A percentile compares a stretch with the other conserved stretches of the same genome.
Conservation (phyloP, 495 filamentous ascomycete genomes). For the Penicillium taxi region DNA sequence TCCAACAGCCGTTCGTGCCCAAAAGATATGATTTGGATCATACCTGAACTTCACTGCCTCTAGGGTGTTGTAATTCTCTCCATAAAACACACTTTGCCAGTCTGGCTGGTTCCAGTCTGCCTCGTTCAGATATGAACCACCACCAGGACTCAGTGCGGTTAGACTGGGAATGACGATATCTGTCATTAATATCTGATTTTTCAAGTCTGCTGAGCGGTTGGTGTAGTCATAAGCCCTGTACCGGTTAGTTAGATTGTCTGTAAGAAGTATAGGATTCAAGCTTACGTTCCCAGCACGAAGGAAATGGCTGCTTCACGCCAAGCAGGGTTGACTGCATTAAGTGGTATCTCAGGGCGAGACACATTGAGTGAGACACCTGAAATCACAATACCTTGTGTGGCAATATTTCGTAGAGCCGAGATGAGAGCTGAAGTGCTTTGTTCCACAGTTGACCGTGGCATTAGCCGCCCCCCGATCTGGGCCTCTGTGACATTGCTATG, state of each 20-base stretch:
- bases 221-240: too few species aligned
- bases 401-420: slow-evolving; percentile 11
- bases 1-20: slow-evolving; percentile 39
- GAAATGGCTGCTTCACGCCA: not conserved
- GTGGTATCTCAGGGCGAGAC: slow-evolving; percentile 7
- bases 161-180: slow-evolving; percentile 8
- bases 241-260: too few species aligned
- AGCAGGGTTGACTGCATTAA: slow-evolving; percentile 1
- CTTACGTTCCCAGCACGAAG: slow-evolving; percentile 6
- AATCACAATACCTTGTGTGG: slow-evolving; percentile 20
- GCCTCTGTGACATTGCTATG: slow-evolving; percentile 33
- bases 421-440: slow-evolving; percentile 12
- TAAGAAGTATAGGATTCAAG: not conserved
- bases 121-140: slow-evolving; percentile 13
- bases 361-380: slow-evolving; percentile 32
- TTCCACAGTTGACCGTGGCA: slow-evolving; percentile 38
- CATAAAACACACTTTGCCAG: slow-evolving; percentile 12
- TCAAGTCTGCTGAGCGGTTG: too few species aligned
- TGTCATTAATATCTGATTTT: slow-evolving; percentile 7
- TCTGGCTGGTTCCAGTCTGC: slow-evolving; percentile 11
- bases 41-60: slow-evolving; percentile 40
- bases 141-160: not conserved
- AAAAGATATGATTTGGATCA: slow-evolving; percentile 47
- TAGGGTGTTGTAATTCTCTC: slow-evolving; percentile 27
- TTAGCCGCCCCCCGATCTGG: slow-evolving; percentile 47